Evolutionary conservation across 305 asterid genomes (phyloP).

Genomic region (Nicotiana rustica): DNA sequence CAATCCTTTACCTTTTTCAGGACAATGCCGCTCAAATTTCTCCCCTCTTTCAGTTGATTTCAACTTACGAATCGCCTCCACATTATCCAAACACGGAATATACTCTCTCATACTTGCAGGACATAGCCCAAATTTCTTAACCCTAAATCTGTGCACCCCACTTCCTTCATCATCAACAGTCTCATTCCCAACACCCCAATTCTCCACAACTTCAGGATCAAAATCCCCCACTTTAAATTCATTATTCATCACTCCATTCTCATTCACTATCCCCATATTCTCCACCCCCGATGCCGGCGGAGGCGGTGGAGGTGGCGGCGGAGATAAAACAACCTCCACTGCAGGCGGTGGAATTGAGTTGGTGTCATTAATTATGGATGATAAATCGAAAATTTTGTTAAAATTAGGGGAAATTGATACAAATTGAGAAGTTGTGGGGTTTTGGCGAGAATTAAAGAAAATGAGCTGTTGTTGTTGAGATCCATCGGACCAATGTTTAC

Average conservation of each 20-base stretch:
- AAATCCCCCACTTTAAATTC: constrained; percentile 80
- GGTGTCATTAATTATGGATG: constrained; percentile 57
- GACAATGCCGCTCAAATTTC: constrained; percentile 91
- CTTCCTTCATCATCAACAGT: constrained; percentile 50
- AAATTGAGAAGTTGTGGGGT: constrained; percentile 37
- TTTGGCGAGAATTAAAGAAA: constrained; percentile 72
- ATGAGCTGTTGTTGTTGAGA: constrained; percentile 71
- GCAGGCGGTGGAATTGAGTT: neutral
- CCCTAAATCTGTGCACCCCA: constrained; percentile 53
- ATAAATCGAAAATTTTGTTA: constrained; percentile 57
- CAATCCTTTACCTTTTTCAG: constrained; percentile 68
- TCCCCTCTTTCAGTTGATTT: constrained; percentile 75
- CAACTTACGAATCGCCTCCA: constrained; percentile 66
- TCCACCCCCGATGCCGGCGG: constrained; percentile 65
- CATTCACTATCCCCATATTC: constrained; percentile 88
- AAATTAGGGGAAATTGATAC: constrained; percentile 61
- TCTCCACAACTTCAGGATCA: constrained; percentile 69
- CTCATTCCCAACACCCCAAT: constrained; percentile 60
- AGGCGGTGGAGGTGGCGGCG: constrained; percentile 46
- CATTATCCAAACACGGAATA: constrained; percentile 89
- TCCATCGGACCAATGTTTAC: constrained; percentile 74
- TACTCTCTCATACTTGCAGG: constrained; percentile 75
- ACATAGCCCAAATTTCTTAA: constrained; percentile 66
- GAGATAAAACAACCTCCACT: neutral
- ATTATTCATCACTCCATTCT: constrained; percentile 77